Percentiles rank a stretch among this genome's conserved stretches.
Evolutionary conservation across 2,329 filamentous ascomycete genomes (phyloP).

Genomic region (Didymella sp.): DNA sequence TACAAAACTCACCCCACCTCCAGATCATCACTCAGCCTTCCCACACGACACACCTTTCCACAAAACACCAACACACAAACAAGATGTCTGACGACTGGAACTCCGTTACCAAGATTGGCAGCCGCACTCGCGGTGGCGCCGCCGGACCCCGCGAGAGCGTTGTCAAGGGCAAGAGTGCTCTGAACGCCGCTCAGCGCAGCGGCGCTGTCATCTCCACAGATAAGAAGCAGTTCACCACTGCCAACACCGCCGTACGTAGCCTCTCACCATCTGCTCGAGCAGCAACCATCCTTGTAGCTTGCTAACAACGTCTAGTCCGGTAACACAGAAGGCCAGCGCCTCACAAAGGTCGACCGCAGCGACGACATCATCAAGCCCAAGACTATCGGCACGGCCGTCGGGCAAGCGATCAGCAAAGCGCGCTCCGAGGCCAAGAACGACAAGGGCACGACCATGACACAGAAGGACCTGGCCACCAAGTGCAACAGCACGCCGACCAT

Average conservation of each 20-base stretch:
- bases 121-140: slow-evolving; percentile 75
- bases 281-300: too few relatives aligned
- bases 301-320: slow-evolving; percentile 18
- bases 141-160: slow-evolving; percentile 79
- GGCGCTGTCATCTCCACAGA: slow-evolving; percentile 82
- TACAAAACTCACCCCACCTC: slow-evolving; percentile 21
- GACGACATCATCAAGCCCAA: slow-evolving; percentile 99
- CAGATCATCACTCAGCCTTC: slow-evolving; percentile 17
- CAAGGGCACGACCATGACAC: slow-evolving; percentile 74
- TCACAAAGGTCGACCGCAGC: slow-evolving; percentile 96
- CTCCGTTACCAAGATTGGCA: slow-evolving; percentile 88
- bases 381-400: slow-evolving; percentile 78
- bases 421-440: slow-evolving; percentile 86
- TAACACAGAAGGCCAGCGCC: slow-evolving; percentile 79
- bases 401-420: slow-evolving; percentile 79
- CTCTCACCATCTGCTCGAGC: neutral
- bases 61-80: slow-evolving; percentile 7
- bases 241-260: slow-evolving; percentile 75
- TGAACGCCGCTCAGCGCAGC: slow-evolving; percentile 88
- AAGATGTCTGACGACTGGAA: slow-evolving; percentile 85
- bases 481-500: slow-evolving; percentile 85
- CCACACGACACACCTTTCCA: slow-evolving; percentile 16
- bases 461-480: slow-evolving; percentile 84
- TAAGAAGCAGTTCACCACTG: slow-evolving; percentile 79
- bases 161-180: slow-evolving; percentile 78